Evolutionary conservation across 441 rosid genomes (phyloP).

Genomic region (Populus hybrid): DNA sequence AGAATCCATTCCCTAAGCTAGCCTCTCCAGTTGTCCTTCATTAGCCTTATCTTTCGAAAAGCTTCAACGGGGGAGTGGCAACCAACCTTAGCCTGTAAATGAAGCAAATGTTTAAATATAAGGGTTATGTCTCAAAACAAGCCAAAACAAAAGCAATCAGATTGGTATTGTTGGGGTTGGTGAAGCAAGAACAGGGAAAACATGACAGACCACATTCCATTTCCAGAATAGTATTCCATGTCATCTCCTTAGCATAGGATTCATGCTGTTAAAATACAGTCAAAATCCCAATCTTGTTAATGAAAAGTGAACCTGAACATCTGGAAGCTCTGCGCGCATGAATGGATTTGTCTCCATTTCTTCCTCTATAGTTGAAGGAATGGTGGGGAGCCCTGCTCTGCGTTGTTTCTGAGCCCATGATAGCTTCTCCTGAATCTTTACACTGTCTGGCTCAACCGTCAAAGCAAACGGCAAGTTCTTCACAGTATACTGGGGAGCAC

Average conservation of each 20-base stretch:
- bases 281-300: not conserved
- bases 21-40: constrained; percentile 87
- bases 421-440: constrained; percentile 61
- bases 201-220: not conserved
- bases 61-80: constrained; percentile 65
- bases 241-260: not conserved
- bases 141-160: not conserved
- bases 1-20: constrained; percentile 17
- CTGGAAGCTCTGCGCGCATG: constrained; percentile 66
- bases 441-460: constrained; percentile 71
- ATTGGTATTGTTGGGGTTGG: not conserved
- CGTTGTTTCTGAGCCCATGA: constrained; percentile 76
- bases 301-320: constrained; percentile 50
- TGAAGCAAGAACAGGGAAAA: not conserved
- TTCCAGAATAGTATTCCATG: not conserved
- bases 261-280: not conserved
- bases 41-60: constrained; percentile 52
- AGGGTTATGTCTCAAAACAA: not conserved
- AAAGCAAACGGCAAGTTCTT: constrained; percentile 84
- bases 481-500: constrained; percentile 66
- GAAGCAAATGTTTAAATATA: constrained; percentile 7
- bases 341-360: constrained; percentile 84
- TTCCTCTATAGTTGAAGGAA: constrained; percentile 84
- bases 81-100: constrained; percentile 52
- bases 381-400: constrained; percentile 62